Base-by-base conservation (phyloP, 306 rosid genomes). In the Sophora flavescens region DNA sequence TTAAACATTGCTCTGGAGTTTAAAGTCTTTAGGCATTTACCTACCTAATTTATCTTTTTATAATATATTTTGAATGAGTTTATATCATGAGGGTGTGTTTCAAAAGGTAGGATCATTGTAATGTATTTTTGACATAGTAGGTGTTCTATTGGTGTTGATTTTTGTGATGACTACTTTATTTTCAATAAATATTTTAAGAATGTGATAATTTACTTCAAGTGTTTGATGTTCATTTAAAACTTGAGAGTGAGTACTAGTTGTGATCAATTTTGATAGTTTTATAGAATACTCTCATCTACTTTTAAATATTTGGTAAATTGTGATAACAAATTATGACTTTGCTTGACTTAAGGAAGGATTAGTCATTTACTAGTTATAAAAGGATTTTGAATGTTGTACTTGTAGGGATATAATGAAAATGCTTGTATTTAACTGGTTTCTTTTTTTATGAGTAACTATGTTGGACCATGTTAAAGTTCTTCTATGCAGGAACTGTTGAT, bases 211-310 rank as follows among this genome's bases (percentile, higher is more conserved):
- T 42, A 26, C 15, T 74, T 4, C 56, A 63, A 70, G 42, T 39
- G 45, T 56, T 68, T 70, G 32, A 52, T 73, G 56, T 62, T 70
- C 54, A 60, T 57, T 78, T 72, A 65, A 63, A 64, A 16, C 60
- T 69, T 63, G 71, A 75, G 52, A 66, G 58, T 63, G 61, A 63
- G 74, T 54, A 61, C 75, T 60, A 65, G 77, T 69, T 42, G 48
- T 69, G 68, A 74, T 45, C 84, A 68, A 56, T 83, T 85, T 87
- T 83, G 64, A 62, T 58, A 66, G 41, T 68, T 84, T 42, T 41
- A 70, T 71, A 15, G 15, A 80, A 51, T 13, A 51, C 33, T 61
- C n/a, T 8, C 3, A 6, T 15, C 14, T 14, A 48, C 50, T 11
- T 52, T 41, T 33, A 32, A 45, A 44, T 68, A 3, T 45, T 48